Evolutionary conservation across 2,329 filamentous ascomycete genomes (phyloP), one percentile per base, ranked within the genome.

Genomic region (Colletotrichum acutatum): DNA sequence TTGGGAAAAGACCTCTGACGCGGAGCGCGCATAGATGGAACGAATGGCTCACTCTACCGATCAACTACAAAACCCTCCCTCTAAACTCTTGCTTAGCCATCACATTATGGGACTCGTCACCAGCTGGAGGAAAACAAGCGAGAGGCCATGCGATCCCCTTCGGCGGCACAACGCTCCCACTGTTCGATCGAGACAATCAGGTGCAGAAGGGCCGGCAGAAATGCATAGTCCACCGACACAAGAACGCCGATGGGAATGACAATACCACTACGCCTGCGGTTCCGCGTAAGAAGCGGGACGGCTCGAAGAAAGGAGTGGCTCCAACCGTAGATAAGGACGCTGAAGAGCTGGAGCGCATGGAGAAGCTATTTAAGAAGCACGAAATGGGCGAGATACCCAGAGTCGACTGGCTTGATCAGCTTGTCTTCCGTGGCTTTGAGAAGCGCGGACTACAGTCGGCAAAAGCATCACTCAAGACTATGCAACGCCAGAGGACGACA

Each of bases 371-470:
- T 80, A 99, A 99, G 84, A 97, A 98, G 83, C 97, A 98, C 79
- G 97, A 99, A 80, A 97, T 98, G 93, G 95, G 95, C 22, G 97
- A 99, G 80, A 96, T 99, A 30, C 92, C 94, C 0, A 91, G 95
- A 19, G 93, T 98, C 60, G 94, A 97, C 78, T 99, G 97, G 97
- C 89, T 99, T 56, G 97, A 99, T 81, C 94, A 97, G 78, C 89
- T 98, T 77, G 95, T 98, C 3, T 99, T 97, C 80, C 92, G 96
- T 53, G 93, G 93, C 64, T 92, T 97, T 72, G 96, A 98, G 84
- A 97, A 94, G 83, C 88, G 91, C 71, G 90, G 92, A 26, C 80
- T 91, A 3, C 88, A 91, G 77, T 90, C 90, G 12, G 91, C 93
- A 46, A 90, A 88, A 77, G 88, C 89, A 53, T 91, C 91, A 1